Base-by-base conservation (phyloP, 768 basidiomycete genomes). In the Lentinula guzmanii region DNA sequence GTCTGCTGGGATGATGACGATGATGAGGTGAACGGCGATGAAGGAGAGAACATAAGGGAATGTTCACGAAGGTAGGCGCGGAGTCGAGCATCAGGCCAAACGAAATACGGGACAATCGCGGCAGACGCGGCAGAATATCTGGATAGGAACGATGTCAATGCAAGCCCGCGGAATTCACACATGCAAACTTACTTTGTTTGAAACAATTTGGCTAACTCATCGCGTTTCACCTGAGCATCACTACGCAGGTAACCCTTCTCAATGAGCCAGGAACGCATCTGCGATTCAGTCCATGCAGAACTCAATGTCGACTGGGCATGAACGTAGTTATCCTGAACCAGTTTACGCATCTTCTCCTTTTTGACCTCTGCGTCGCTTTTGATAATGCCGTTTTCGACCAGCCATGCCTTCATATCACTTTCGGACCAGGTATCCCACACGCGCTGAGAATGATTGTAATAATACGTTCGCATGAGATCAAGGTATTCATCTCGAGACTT, bases 41-140 rank as follows among this genome's bases (percentile, higher is more conserved):
- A 42, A 11, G 41, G 5, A 13, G 55, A 56, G 18, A 16, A 24
- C 11, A 45, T 76, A 33, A 96, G 68, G 53, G 89, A 90, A 64
- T 84, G 82, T 68, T 90, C 85, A 48, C 93, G 82, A 18, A 98
- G 82, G 74, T 91, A 97, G 1, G 90, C 93, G 51, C 95, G 87
- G 31, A 98, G 85, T 35, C 95, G 83, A 3, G 95, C 91, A 68
- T 98, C 95, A 11, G 93, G 91, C 96, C 96, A 98, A 9, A 82
- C 81, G 54, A 95, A 77, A 74, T 96, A 97, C 2, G 84, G 42
- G 2, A 86, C 79, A 1, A 81, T 79, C 39, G 76, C 33, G 11
- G 58, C 55, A 28, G 61, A 28, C 5, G 21, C 53, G 2, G 52
- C 34, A 21, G 15, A n/a, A 67, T 84, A 86, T 70, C 84, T 91